Evolutionary conservation across 148 eudicot species (phyloP), one percentile per base, ranked within the genome.

Genomic region (Drosera capensis): DNA sequence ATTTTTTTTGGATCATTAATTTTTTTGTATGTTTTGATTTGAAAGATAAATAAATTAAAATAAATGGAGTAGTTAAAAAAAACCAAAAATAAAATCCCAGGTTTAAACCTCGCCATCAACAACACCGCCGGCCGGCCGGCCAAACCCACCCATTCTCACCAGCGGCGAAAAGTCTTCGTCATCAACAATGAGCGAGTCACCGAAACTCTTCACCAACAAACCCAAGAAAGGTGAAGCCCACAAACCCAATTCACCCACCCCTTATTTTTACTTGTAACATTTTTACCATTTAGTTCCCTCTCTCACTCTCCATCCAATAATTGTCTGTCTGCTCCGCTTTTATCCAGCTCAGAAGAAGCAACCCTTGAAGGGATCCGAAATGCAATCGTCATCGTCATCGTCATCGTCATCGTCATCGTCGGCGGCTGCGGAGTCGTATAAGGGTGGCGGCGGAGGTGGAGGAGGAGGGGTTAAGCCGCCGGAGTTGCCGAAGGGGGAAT

Each of bases 171-270:
- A 11, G 11, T 28, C 31, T 6, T 11, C 11, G 11, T 11, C 5
- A 11, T 28, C 7, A 28, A 51, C 51, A 34, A 65, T 65, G 70
- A 50, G 40, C 21, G 70, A 65, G 42, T 17, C 24, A 46, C 70
- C 59, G 7, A 65, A 65, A 31, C 46, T 65, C 5, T 65, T 41
- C 28, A 59, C 34, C 2, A 36, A 58, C 55, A 65, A 65, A 58
- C 70, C 70, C 42, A 65, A 52, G 64, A 65, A 65, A 65, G 70
- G 70, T 65, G n/a, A 53, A 28, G 11, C 31, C 31, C 5, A 28
- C 5, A 28, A 11, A 28, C 5, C 7, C 0, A 28, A 28, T 28
- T 11, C 5, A 28, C 11, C 5, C 7, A 28, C 5, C 31, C 5
- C 31, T 11, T 11, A 28, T 6, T 34, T 21, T n/a, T 6, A 28